Evolutionary conservation across 2,329 filamentous ascomycete species (phyloP), one percentile per base, ranked within the genome.

Genomic region (Colletotrichum sp.): DNA sequence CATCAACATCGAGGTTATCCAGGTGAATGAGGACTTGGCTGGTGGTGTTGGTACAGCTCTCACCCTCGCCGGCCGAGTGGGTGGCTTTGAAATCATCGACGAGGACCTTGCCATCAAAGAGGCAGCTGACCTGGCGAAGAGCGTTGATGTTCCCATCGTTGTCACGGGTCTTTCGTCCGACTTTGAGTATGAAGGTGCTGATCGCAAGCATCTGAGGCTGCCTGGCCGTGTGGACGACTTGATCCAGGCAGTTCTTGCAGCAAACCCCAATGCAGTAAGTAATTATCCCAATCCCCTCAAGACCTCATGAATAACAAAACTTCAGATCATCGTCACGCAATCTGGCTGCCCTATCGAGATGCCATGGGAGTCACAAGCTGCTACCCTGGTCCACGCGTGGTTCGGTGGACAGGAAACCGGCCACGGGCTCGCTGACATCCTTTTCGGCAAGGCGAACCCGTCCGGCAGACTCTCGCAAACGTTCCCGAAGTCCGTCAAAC

Each of bases 401-500:
- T 97, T 96, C 80, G 94, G 94, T 76, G 95, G 95, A n/a, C 95
- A 97, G 80, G 95, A 97, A 85, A 94, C 93, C 7, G 95, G 95
- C 8, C 95, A 96, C 81, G 93, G 92, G 13, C 93, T 98, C 77
- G 94, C 94, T 0, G 94, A 96, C 78, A 89, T 96, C 2, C 87
- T 96, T 22, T 94, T 95, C 78, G 95, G 94, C 64, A 90, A 93
- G 77, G 89, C 91, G 63, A 96, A 94, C 81, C 95, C 95, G 0
- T 93, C 91, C 60, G 94, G 92, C 16, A 96, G 96, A 82, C 88
- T 96, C 2, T 93, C 94, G 0, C 87, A 96, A 27, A 93, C 90
- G 4, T 96, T 96, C 85, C 95, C 95, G 1, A 88, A 87, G 68
- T 87, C 88, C 19, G 82, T 93, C 1, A 90, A 93, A 80, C 93